Base-by-base conservation (phyloP, 345 rosid species). In the Noccaea caerulescens region DNA sequence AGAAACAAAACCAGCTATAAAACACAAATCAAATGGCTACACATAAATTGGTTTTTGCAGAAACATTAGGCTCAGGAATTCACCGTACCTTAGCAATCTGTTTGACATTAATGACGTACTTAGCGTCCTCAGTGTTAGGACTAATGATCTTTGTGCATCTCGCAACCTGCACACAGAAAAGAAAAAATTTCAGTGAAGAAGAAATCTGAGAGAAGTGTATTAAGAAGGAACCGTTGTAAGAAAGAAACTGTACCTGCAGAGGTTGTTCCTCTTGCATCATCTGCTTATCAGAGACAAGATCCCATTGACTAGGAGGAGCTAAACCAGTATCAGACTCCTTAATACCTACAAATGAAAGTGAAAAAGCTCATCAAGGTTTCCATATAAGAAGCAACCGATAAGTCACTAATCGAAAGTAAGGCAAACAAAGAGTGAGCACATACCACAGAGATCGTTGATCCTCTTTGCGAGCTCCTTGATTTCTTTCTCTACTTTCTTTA, bases 261-360 rank as follows among this genome's bases (percentile, higher is more conserved):
- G 98, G 99, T 63, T 94, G 98, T 78, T 94, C 99, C 73, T 94
- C 99, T 72, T 94, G 99, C 99, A 94, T 94, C 99, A 94, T 94
- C 67, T 91, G 96, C 65, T 94, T 94, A 66, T 94, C 99, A 1
- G 99, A 94, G 11, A 94, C 99, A 62, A 94, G 99, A 84, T 94
- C 99, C 99, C 99, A 94, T 49, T 94, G 99, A 67, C 98, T 91
- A 4, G 99, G 99, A 50, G 96, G 89, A 69, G 98, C 98, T 72
- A 94, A 78, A 10, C 99, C 98, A 41, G 98, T 94, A 56, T 91
- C 99, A 42, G 99, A 94, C 77, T 94, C 99, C 82, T 94, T 94
- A 53, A 94, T 94, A 66, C 97, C 98, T 91, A 10, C 34, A 3
- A 67, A 50, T 3, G 6, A 16, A 54, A 56, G 16, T 33, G 18